Evolutionary conservation across 2,329 filamentous ascomycete genomes (phyloP).

Genomic region (Ambrosiella xylebori): DNA sequence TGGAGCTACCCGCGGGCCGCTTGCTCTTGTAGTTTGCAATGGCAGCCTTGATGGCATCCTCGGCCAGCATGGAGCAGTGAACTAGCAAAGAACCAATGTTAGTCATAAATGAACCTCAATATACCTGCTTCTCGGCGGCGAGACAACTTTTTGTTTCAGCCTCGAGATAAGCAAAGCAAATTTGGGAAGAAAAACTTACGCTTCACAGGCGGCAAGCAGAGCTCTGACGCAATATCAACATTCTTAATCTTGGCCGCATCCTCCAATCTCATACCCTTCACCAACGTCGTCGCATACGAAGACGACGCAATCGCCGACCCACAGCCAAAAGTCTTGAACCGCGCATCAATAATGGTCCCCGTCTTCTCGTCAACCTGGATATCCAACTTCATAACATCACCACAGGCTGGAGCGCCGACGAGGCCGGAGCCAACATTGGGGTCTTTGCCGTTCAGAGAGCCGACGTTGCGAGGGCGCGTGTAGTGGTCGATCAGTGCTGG

Average conservation of each 20-base stretch:
- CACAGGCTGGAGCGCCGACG: constrained; percentile 74
- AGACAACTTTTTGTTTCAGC: no score
- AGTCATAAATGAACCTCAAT: background rate
- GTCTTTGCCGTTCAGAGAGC: constrained; percentile 53
- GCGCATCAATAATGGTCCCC: constrained; percentile 82
- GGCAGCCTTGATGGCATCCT: constrained; percentile 81
- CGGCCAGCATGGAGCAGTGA: constrained; percentile 81
- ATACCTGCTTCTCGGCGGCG: background rate
- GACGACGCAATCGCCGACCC: constrained; percentile 88
- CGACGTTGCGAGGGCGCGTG: constrained; percentile 36
- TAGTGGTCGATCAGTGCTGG: constrained; percentile 29
- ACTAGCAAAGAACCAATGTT: constrained; percentile 30
- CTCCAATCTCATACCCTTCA: constrained; percentile 86
- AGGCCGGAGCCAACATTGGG: constrained; percentile 76
- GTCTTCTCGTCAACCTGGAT: constrained; percentile 78
- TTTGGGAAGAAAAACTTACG: constrained; percentile 33
- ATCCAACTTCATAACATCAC: constrained; percentile 68
- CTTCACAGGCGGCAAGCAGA: constrained; percentile 78
- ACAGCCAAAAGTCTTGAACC: constrained; percentile 97
- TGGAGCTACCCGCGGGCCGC: constrained; percentile 39
- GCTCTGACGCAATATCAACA: constrained; percentile 94
- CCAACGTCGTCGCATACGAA: constrained; percentile 89
- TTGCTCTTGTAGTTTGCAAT: constrained; percentile 84
- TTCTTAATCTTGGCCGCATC: constrained; percentile 87
- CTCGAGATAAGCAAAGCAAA: no score